Base-by-base conservation (phyloP, 345 rosid species). In the Aegle marmelos region DNA sequence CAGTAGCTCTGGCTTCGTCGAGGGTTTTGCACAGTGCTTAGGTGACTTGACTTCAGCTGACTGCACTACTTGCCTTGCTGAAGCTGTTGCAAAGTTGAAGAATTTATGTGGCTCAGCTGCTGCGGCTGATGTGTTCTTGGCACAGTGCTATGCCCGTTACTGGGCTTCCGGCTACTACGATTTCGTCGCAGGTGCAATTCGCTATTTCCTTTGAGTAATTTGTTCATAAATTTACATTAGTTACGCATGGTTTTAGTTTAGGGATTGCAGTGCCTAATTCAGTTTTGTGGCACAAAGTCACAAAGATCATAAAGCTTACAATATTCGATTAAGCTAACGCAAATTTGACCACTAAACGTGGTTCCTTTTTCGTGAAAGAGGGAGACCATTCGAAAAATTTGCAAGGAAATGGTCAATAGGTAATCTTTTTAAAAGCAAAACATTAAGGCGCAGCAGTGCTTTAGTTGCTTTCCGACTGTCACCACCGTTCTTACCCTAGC, bases 161-260 rank as follows among this genome's bases (percentile, higher is more conserved):
- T 95, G 98, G 98, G 94, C 92, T 3, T 90, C 95, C 19, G 98
- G 97, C 76, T 89, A 90, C 83, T 91, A 89, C 41, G 91, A 90
- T 79, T 80, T 79, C 79, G 70, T 79, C 79, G 70, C 97, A 85
- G 96, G 99, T 93, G 58, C 9, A 39, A 64, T 45, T 45, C 17
- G 50, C 3, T 13, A 3, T 45, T 45, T 45, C 5, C 50, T 45
- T 45, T 0, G 3, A 13, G 11, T 45, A 11, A 45, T 45, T 45
- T 13, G 17, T 13, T 45, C 50, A 11, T 45, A 11, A 16, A 45
- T 13, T 14, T 11, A 3, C 50, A 45, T 45, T 45, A 45, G 50
- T 13, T 45, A 13, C 50, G 50, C 17, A 45, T 45, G 50, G 50
- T 45, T 45, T 45, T 45, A 45, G 50, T 45, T 0, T 45, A 45